A percentile compares a stretch with the other conserved stretches of the same genome.
Conservation (phyloP, 805 yeast species). For the Pichia rugopelliculosa region DNA sequence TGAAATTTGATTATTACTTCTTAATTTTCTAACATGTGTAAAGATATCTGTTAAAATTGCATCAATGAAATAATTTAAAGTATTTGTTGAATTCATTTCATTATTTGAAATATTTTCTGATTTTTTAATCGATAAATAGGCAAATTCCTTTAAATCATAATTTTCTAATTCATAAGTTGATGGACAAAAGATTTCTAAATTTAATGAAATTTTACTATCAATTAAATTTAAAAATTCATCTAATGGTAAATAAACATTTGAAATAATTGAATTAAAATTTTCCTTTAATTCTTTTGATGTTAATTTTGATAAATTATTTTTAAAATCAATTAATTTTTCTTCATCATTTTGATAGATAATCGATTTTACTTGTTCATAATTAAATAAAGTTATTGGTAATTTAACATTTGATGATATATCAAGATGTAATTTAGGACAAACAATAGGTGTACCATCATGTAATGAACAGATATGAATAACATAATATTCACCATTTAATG, state of each 20-base stretch:
- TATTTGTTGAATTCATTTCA: conserved; percentile 18
- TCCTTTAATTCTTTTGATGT: conserved; percentile 17
- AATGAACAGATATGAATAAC: conserved; percentile 63
- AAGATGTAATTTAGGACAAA: conserved; percentile 61
- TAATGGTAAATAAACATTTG: conserved; percentile 50
- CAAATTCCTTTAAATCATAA: conserved; percentile 22
- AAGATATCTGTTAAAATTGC: conserved; percentile 63
- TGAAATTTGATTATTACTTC: conserved; percentile 21
- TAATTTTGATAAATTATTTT: conserved; percentile 13
- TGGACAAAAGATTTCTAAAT: conserved; percentile 73
- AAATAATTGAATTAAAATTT: conserved; percentile 37
- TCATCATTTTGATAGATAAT: conserved; percentile 19
- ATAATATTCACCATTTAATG: conserved; percentile 74
- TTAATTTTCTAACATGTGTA: conserved; percentile 58
- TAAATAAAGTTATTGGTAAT: conserved; percentile 55
- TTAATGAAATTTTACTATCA: conserved; percentile 56
- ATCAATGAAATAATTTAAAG: conserved; percentile 72
- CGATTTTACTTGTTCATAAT: conserved; percentile 34
- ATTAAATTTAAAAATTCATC: conserved; percentile 48
- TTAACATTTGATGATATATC: conserved; percentile 38
- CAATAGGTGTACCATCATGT: conserved; percentile 80
- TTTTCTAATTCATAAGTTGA: conserved; percentile 36
- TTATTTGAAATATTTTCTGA: conserved; percentile 1
- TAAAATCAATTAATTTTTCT: conserved; percentile 12
- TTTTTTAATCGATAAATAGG: conserved; percentile 15